A percentile compares a stretch with the other conserved stretches of the same genome.
These are phyloP conservation scores for Podila epicladia DNA, from an alignment of 192 early-diverging fungal species.

Conservation along the genomic window DNA sequence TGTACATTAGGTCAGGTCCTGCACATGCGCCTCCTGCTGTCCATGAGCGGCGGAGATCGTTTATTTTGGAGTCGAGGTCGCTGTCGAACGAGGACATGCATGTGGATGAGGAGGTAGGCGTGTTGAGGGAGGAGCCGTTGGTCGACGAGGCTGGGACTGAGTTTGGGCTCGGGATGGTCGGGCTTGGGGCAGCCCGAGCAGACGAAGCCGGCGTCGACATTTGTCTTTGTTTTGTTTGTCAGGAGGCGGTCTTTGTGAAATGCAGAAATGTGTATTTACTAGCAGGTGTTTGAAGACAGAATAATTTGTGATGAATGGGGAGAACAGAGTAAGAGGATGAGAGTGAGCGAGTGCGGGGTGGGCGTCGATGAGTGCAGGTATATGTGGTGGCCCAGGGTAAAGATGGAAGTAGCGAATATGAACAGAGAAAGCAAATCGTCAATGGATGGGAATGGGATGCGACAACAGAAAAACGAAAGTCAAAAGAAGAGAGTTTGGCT, in stretches of 20 bases:
- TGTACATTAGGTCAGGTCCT: constrained; percentile 25
- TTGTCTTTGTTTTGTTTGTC: background rate
- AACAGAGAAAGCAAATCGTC: background rate
- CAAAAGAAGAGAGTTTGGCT: too few species aligned
- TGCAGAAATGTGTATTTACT: background rate
- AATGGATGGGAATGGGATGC: background rate
- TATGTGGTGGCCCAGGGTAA: background rate
- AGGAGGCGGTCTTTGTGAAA: constrained; percentile 1
- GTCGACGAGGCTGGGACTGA: constrained; percentile 24
- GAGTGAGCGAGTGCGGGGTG: background rate
- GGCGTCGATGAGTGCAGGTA: background rate
- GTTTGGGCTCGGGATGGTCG: constrained; percentile 47
- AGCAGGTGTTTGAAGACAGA: background rate
- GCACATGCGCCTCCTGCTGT: constrained; percentile 19
- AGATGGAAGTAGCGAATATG: background rate
- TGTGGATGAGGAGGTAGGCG: constrained; percentile 20
- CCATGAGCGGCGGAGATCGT: constrained; percentile 13
- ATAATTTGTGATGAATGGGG: background rate
- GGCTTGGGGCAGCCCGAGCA: constrained; percentile 30
- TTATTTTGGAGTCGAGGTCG: constrained; percentile 15
- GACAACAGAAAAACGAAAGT: background rate
- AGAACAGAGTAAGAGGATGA: background rate
- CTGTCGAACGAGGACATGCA: too few species aligned
- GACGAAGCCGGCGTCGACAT: constrained; percentile 45
- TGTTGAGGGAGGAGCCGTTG: constrained; percentile 37